A percentile compares a stretch with the other conserved stretches of the same genome.
Evolutionary conservation across 345 rosid genomes (phyloP).

Genomic region (Trapa incisa): DNA sequence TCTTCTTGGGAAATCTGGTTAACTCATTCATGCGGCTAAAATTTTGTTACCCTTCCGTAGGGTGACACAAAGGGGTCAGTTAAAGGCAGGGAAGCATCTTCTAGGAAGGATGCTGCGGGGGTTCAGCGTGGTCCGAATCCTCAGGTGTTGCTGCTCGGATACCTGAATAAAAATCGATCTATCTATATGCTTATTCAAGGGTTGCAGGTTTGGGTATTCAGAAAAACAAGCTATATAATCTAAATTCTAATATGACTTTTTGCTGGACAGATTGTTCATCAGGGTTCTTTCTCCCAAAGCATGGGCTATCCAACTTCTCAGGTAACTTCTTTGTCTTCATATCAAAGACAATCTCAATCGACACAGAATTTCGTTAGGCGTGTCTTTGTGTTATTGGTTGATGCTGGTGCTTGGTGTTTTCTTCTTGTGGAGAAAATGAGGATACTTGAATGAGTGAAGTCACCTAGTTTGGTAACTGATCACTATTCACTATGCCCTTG

Average conservation of each 20-base stretch:
- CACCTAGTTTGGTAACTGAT: background rate
- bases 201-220: background rate
- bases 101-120: slow-evolving; percentile 31
- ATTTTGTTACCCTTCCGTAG: slow-evolving; percentile 21
- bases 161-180: background rate
- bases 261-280: slow-evolving; percentile 36
- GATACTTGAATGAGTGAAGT: background rate
- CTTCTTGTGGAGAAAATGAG: background rate
- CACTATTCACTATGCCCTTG: background rate
- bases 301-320: slow-evolving; percentile 21
- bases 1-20: background rate
- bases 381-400: background rate
- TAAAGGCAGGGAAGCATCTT: slow-evolving; percentile 56
- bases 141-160: slow-evolving; percentile 30
- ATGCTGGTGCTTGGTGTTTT: background rate
- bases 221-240: background rate
- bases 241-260: background rate
- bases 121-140: slow-evolving; percentile 31
- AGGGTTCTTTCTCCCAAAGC: slow-evolving; percentile 26
- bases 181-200: too few species aligned
- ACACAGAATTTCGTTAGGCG: slow-evolving; percentile 1
- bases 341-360: background rate
- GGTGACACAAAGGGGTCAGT: slow-evolving; percentile 75
- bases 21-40: background rate
- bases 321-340: slow-evolving; percentile 16